Percentiles rank a stretch among this genome's conserved stretches.
Evolutionary conservation across 2,329 filamentous ascomycete species (phyloP).

Genomic region (Epicoccum nigrum): DNA sequence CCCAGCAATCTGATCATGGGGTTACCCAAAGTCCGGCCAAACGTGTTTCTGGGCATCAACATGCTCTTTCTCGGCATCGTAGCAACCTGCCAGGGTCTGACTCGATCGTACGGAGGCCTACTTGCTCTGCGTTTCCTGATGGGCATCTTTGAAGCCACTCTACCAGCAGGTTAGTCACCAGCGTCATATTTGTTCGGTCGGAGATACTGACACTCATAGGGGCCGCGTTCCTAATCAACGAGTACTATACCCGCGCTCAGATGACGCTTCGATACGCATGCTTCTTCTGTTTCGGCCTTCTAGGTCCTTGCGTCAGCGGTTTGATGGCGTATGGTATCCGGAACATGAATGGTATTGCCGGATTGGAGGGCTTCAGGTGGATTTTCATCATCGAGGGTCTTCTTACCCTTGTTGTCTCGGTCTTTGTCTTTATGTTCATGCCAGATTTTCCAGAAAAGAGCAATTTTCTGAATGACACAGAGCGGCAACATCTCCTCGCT

Average conservation of each 20-base stretch:
- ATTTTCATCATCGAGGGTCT: constrained; percentile 69
- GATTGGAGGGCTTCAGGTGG: constrained; percentile 38
- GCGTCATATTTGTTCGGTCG: neutral
- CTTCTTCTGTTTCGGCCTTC: constrained; percentile 59
- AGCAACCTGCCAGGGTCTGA: constrained; percentile 39
- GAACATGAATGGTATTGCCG: constrained; percentile 37
- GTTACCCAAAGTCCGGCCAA: constrained; percentile 65
- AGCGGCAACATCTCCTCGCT: constrained; percentile 60
- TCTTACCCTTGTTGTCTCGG: constrained; percentile 57
- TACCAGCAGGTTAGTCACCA: constrained; percentile 33
- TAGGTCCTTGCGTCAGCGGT: constrained; percentile 63
- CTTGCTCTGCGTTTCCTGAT: constrained; percentile 40
- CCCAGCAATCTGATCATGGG: constrained; percentile 81
- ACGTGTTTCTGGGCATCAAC: constrained; percentile 78
- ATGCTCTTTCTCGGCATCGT: constrained; percentile 73
- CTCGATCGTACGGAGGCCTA: constrained; percentile 35
- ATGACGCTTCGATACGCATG: constrained; percentile 59
- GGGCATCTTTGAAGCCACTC: constrained; percentile 42
- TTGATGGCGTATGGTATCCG: constrained; percentile 55
- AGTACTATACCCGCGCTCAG: constrained; percentile 59
- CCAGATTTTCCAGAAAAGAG: constrained; percentile 60
- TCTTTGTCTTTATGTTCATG: constrained; percentile 58
- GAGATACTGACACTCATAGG: constrained; percentile 21
- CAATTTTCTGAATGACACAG: constrained; percentile 55
- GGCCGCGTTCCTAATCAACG: constrained; percentile 36